These are phyloP conservation scores for Talaromyces thailandensis DNA, from an alignment of 495 filamentous ascomycete species.

Conservation along the genomic window DNA sequence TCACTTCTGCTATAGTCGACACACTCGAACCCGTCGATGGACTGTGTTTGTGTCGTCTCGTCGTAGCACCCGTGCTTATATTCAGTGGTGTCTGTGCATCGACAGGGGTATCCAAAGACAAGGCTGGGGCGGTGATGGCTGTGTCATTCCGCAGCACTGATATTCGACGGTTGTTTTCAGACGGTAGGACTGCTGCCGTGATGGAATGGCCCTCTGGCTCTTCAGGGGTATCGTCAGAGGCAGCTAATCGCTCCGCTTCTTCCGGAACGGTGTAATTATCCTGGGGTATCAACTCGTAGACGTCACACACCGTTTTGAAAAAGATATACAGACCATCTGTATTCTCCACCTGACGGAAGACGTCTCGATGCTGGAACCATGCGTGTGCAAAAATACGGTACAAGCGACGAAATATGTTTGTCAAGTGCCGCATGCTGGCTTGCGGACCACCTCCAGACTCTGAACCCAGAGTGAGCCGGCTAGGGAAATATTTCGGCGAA, in stretches of 20 bases:
- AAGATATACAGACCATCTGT: constrained; percentile 84
- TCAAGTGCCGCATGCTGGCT: constrained; percentile 68
- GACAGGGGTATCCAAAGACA: constrained; percentile 23
- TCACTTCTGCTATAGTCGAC: constrained; percentile 60
- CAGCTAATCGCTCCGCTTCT: constrained; percentile 74
- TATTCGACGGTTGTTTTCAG: constrained; percentile 36
- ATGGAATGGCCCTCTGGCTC: constrained; percentile 16
- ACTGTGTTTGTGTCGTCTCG: constrained; percentile 62
- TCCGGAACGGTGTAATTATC: constrained; percentile 93
- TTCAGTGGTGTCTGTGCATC: constrained; percentile 14
- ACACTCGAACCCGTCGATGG: constrained; percentile 69
- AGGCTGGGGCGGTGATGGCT: constrained; percentile 15
- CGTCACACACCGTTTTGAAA: constrained; percentile 94
- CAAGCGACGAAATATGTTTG: constrained; percentile 86
- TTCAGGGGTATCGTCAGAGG: constrained; percentile 24
- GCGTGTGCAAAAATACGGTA: constrained; percentile 97
- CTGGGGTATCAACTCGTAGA: constrained; percentile 76
- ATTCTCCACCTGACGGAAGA: constrained; percentile 95
- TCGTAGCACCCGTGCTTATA: constrained; percentile 53
- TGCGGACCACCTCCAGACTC: constrained; percentile 52
- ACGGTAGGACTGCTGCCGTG: constrained; percentile 21
- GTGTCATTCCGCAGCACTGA: constrained; percentile 30
- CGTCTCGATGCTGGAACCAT: constrained; percentile 91
- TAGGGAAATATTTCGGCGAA: constrained; percentile 85
- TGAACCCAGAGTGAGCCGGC: constrained; percentile 62